phyloP scores from a whole-genome alignment of 2,329 filamentous ascomycete genomes.

The Colletotrichum falcatum region DNA sequence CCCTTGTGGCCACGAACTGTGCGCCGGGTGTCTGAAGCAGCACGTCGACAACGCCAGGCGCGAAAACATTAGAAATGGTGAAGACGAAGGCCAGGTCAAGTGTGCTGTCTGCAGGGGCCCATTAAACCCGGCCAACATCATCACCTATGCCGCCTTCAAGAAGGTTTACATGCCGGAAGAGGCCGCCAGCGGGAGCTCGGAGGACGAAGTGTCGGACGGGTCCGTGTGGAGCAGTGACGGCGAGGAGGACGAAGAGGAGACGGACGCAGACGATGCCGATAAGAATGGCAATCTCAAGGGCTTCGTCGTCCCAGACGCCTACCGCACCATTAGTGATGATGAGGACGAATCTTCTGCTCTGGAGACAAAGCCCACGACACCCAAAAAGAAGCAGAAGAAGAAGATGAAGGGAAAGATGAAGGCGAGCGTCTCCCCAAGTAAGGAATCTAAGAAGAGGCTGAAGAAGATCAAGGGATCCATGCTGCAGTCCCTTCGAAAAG shows the following conservation, averaged over 20 bases:
- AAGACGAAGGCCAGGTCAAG: conserved; percentile 67
- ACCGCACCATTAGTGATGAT: conserved; percentile 48
- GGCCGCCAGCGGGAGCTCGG: conserved; percentile 47
- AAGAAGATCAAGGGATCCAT: conserved; percentile 56
- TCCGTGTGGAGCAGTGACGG: conserved; percentile 51
- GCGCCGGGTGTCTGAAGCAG: conserved; percentile 79
- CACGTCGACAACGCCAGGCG: conserved; percentile 71
- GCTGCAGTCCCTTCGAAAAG: conserved; percentile 43
- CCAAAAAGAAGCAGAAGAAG: conserved; percentile 1
- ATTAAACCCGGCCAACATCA: conserved; percentile 76
- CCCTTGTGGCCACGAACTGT: conserved; percentile 86
- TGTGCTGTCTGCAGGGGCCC: conserved; percentile 82
- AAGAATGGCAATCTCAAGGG: conserved; percentile 58
- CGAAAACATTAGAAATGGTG: conserved; percentile 67
- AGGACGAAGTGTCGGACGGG: conserved; percentile 50
- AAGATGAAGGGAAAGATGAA: conserved; percentile 43
- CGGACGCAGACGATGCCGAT: conserved; percentile 45
- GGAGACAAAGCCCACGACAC: conserved; percentile 22
- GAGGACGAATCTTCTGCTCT: conserved; percentile 45
- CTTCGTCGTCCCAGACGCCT: conserved; percentile 65
- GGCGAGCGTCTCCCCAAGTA: conserved; percentile 36
- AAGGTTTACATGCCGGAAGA: conserved; percentile 75
- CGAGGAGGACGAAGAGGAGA: conserved; percentile 45
- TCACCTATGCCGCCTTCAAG: conserved; percentile 80
- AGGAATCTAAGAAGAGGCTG: conserved; percentile 46